Evolutionary conservation across 768 basidiomycete genomes (phyloP), one percentile per base, ranked within the genome.

Genomic region (Tulasnella sp.): DNA sequence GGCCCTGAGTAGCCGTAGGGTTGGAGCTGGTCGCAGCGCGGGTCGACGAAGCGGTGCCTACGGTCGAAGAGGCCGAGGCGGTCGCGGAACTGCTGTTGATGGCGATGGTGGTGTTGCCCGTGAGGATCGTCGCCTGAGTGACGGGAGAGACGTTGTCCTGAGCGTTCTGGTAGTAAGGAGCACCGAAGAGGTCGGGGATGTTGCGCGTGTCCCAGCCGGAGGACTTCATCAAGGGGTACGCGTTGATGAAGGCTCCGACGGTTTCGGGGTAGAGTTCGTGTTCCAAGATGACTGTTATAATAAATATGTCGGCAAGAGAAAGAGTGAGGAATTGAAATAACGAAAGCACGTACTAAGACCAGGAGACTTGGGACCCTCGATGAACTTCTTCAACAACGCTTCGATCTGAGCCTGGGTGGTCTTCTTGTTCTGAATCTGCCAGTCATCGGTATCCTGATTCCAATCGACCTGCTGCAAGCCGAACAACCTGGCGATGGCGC

Each of bases 401-500:
- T 83, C 80, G 75, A 94, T 84, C 22, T 77, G 77, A 8, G 83
- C 76, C 19, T 79, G 74, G 2, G 86, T 88, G 0, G 86, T 86
- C 64, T 77, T 79, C 69, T 78, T 81, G 62, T 77, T 73, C 29
- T 77, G 44, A 17, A 69, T 42, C 41, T 73, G 63, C 52, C 40
- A 73, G 40, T 78, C 78, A 34, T 69, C 69, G 35, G 75, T 74
- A 74, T 95, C 95, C 73, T 88, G 86, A 80, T 96, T 95, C 95
- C 95, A 98, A 75, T 92, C 80, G 70, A 95, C 86, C n/a, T 91
- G 90, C 26, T 84, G 84, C 75, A 98, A 79, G 32, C 91, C 93
- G 78, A 97, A 95, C 37, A 95, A 89, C 77, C 85, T 83, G 32
- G 95, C 95, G 77, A 98, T 92, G 3, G 94, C 88, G 41, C 86